Percentiles rank a stretch among this genome's conserved stretches.
Conservation (phyloP, 2,329 filamentous ascomycete species). For the Hypoxylon sp. region DNA sequence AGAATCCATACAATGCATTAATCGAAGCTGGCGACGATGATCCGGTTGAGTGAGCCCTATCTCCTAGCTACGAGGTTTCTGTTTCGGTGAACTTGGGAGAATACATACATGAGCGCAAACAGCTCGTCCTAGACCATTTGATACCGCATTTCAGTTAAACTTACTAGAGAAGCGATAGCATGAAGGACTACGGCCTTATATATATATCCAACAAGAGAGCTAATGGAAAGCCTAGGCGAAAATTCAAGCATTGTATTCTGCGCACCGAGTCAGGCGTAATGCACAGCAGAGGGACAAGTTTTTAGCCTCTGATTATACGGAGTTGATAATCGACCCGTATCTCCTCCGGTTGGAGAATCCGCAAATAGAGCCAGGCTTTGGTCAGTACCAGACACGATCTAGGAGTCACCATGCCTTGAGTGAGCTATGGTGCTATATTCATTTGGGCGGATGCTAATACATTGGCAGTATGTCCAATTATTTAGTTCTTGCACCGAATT, state of each 20-base stretch:
- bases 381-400: constrained; percentile 27
- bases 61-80: background rate
- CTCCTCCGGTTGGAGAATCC: constrained; percentile 78
- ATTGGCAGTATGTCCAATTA: constrained; percentile 33
- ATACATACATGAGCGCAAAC: background rate
- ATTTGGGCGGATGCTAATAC: constrained; percentile 20
- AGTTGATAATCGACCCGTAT: constrained; percentile 82
- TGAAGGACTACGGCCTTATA: background rate
- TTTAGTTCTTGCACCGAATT: too few species aligned
- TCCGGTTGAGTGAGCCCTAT: constrained; percentile 66
- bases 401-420: background rate
- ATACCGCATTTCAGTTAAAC: background rate
- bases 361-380: constrained; percentile 75
- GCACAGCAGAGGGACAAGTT: constrained; percentile 81
- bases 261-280: constrained; percentile 82
- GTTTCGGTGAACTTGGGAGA: background rate
- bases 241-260: constrained; percentile 80
- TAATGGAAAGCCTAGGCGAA: constrained; percentile 63
- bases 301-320: constrained; percentile 75
- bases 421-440: background rate
- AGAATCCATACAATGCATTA: constrained; percentile 83
- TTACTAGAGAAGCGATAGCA: background rate
- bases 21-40: constrained; percentile 77
- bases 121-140: background rate
- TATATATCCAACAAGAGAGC: constrained; percentile 17